phyloP scores from a whole-genome alignment of 768 basidiomycete species.

The Lactarius sanguifluus region DNA sequence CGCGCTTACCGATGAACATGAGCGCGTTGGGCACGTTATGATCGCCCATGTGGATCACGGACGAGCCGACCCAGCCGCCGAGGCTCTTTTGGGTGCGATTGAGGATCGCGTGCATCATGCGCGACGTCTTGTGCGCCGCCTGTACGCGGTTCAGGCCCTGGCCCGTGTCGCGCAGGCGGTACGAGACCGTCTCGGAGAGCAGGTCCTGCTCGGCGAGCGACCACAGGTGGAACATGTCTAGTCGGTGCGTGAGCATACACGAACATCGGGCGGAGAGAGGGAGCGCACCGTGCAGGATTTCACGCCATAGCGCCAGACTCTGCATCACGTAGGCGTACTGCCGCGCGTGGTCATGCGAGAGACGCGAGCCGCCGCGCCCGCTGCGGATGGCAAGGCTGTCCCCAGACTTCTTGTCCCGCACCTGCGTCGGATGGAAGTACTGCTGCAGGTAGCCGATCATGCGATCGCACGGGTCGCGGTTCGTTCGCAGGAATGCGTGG shows the following conservation, averaged over 20 bases:
- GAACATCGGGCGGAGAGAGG: neutral
- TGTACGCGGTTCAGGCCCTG: slow-evolving; percentile 92
- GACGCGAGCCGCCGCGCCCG: slow-evolving; percentile 74
- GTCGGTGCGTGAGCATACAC: neutral
- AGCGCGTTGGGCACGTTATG: slow-evolving; percentile 82
- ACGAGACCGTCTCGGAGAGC: slow-evolving; percentile 69
- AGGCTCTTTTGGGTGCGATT: slow-evolving; percentile 80
- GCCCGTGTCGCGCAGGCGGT: slow-evolving; percentile 84
- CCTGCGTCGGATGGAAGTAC: slow-evolving; percentile 72
- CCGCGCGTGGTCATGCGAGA: slow-evolving; percentile 81
- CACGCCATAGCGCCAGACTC: slow-evolving; percentile 83
- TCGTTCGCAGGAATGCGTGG: slow-evolving; percentile 81
- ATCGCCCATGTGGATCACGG: slow-evolving; percentile 89
- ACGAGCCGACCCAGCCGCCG: slow-evolving; percentile 82
- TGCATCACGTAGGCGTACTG: slow-evolving; percentile 87
- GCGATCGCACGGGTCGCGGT: slow-evolving; percentile 84
- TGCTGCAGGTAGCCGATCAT: slow-evolving; percentile 78
- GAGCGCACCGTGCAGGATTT: slow-evolving; percentile 72
- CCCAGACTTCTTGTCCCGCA: slow-evolving; percentile 54
- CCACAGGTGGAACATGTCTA: slow-evolving; percentile 90
- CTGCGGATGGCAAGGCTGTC: slow-evolving; percentile 74
- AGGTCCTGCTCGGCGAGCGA: slow-evolving; percentile 78
- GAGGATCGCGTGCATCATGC: slow-evolving; percentile 86
- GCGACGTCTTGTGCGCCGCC: slow-evolving; percentile 82
- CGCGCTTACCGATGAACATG: slow-evolving; percentile 67